A percentile compares a stretch with the other conserved stretches of the same genome.
phyloP scores from a whole-genome alignment of 768 basidiomycete genomes.

The Hericium alpestre region DNA sequence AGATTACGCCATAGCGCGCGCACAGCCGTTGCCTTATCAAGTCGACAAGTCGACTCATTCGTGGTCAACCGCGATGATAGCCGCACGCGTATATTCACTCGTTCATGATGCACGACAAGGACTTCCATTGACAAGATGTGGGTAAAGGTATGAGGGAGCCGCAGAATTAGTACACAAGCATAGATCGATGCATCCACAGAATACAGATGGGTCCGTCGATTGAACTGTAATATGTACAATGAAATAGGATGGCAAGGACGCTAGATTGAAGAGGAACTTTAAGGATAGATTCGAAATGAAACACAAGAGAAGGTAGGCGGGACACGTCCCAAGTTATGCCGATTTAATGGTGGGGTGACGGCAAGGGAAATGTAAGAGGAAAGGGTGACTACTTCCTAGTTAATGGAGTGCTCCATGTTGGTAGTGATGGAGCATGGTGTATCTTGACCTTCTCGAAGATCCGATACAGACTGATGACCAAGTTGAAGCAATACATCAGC shows the following conservation, averaged over 20 bases:
- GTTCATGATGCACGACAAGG: too few species aligned
- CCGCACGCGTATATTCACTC: too few species aligned
- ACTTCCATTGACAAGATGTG: not conserved
- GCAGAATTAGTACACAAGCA: not conserved
- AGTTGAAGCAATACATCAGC: constrained; percentile 71
- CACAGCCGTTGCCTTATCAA: not conserved
- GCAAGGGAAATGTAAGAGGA: not conserved
- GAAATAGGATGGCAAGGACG: too few species aligned
- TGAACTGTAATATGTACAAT: too few species aligned
- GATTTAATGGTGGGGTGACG: not conserved
- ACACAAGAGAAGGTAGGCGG: not conserved
- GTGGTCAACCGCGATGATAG: too few species aligned
- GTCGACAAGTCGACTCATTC: not conserved
- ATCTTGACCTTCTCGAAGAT: constrained; percentile 88
- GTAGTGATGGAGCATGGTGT: constrained; percentile 22
- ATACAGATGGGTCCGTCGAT: not conserved
- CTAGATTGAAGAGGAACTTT: not conserved
- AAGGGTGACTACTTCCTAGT: not conserved
- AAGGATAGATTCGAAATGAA: not conserved
- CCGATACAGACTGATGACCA: constrained; percentile 75
- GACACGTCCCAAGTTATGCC: not conserved
- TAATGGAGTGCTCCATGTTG: not conserved
- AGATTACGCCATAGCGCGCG: not conserved
- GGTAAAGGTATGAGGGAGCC: not conserved
- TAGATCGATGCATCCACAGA: not conserved